Base-by-base conservation (phyloP, 202 grass and related monocot genomes). In the Carex arenaria region DNA sequence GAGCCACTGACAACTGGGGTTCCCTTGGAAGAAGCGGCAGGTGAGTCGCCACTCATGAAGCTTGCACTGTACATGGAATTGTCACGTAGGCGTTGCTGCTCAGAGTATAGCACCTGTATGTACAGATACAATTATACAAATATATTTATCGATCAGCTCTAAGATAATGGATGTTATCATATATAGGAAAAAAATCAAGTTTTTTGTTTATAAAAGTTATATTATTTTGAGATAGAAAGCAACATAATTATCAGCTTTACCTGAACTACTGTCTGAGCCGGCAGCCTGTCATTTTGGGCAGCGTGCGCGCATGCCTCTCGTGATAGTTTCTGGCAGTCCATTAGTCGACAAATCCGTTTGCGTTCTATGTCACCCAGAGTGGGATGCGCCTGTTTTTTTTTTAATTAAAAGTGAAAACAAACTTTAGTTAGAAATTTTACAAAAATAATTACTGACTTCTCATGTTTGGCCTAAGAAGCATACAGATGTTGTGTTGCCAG, bases 271-370 rank as follows among this genome's bases (percentile, higher is more conserved):
- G 86, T 93, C 83, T 93, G 92, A 76, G 91, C 86, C 17, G 93
- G 95, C 56, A 98, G 85, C 55, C 95, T 82, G 49, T 95, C 88
- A 68, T 98, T 98, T 89, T 93, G 95, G 79, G 91, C 95, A 53
- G 93, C 95, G 77, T 98, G 95, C 14, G 95, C 95, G 77, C 95
- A 98, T 72, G 95, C 95, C 65, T 90, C 91, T 36, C 91, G 86
- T 20, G 95, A 98, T 82, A 98, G 86, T 85, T 86, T 93, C 86
- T 98, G 92, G 81, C 86, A 95, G 67, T 93, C 88, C 91, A 98
- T 93, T 56, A 79, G 79, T 62, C 67, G 36, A 86, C 95, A 98
- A 82, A 93, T 81, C 67, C 84, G 89, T 91, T 93, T 98, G 79
- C 91, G 91, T 72, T 95, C 93, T 10, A 65, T 42, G 47, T 95